Evolutionary conservation across 371 early-diverging fungal species (phyloP), one percentile per base, ranked within the genome.

Genomic region (Rhizopus sp.): DNA sequence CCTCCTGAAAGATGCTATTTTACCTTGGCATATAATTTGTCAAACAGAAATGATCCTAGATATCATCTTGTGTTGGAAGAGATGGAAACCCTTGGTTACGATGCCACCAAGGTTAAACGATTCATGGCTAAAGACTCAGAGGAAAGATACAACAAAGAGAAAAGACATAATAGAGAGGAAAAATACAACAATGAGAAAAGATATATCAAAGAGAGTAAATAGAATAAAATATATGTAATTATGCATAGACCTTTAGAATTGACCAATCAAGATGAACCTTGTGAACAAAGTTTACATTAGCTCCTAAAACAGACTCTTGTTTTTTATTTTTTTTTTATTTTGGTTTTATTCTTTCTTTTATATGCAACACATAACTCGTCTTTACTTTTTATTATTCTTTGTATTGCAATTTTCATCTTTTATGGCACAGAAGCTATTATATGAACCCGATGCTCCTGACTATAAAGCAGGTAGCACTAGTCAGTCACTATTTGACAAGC

Each of bases 11-110:
- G 59, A 0, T 76, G 82, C 9, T 89, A 90, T 56, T 67, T 75
- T 6, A 62, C 58, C 5, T 64, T 92, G 9, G 83, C 84, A 31
- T 67, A 73, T 30, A 84, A 86, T 48, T 80, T 90, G 23, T 88
- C 88, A 9, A 59, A 60, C 16, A 84, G 85, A 56, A 67, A 75
- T 17, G 92, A 92, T 42, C 85, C 89, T 12, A 75, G 92, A 6
- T 85, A 85, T 55, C 72, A 78, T 50, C 65, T 83, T 51, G 88
- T 87, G 31, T 53, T 91, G 37, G 84, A 84, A 55, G 91, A 92
- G 68, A 89, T 90, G 89, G 81, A 83, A 54, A 71, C 73, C 2
- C 83, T 83, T 67, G 89, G 89, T 1, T 83, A 77, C 15, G 49
- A 39, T 23, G 23, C 23, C 23, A 23, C 23, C 23, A 33, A 13